Evolutionary conservation across 257 asterid species (phyloP), one percentile per base, ranked within the genome.

Genomic region (Jacaranda copaia): DNA sequence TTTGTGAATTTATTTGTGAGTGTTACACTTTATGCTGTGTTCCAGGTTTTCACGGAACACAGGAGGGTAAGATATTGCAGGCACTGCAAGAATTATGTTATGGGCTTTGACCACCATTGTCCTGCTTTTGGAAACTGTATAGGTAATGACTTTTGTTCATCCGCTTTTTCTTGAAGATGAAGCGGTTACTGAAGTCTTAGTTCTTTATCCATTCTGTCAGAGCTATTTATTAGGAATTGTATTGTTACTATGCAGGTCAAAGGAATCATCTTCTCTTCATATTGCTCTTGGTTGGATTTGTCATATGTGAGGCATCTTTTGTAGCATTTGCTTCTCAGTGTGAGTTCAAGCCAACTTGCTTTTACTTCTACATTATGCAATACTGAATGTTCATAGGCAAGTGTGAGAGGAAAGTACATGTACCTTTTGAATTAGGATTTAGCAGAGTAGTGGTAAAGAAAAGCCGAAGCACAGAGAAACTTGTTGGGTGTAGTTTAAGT

Each of bases 91-190:
- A 82, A 76, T 35, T 74, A 84, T 80, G 82, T 88, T 71, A 40
- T 76, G 74, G 86, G 86, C 36, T 86, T 88, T 76, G 92, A 88
- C 77, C 92, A 88, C 81, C 92, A 88, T 73, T 88, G 92, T 75
- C 90, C 92, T 76, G 92, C 90, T 73, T 88, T 88, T 71, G 92
- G 90, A 70, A 88, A 84, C 78, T 88, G 92, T 68, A 80, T 88
- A 75, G 92, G 92, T 88, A 85, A 71, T 68, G 48, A 35, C 58
- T 16, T 69, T 49, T 51, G 39, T 36, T 40, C 25, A 32, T 53
- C 25, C 63, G 4, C 52, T 20, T 55, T 73, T 79, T 65, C 52
- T 74, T 42, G 72, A 59, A 20, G 48, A 56, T 57, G 20, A 46
- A 46, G 16, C 78, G 72, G 56, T 66, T 55, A 65, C n/a, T 51